These are phyloP conservation scores for Acanthamoeba sp. DNA, from an alignment of 208 protist genomes.

Conservation along the genomic window DNA sequence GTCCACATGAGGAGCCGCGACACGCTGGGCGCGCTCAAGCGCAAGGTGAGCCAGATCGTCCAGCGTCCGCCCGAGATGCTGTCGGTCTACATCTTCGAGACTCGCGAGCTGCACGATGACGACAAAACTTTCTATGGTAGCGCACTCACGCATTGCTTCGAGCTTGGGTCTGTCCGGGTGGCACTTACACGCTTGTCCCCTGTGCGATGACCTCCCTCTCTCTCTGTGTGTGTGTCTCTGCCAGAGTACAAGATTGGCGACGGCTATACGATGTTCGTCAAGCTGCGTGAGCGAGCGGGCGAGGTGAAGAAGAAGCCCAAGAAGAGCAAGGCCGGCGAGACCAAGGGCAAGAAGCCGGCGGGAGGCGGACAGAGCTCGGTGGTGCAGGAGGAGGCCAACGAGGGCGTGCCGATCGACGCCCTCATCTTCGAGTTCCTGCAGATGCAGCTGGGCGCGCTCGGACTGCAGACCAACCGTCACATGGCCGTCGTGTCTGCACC, in stretches of 20 bases:
- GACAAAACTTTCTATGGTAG: constrained; percentile 71
- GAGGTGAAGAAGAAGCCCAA: constrained; percentile 56
- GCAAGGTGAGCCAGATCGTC: constrained; percentile 33
- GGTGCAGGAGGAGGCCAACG: constrained; percentile 61
- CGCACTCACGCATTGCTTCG: neutral
- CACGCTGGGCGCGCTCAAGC: constrained; percentile 63
- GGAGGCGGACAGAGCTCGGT: neutral
- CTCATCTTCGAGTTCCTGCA: constrained; percentile 79
- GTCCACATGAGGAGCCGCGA: constrained; percentile 52
- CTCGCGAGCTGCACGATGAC: constrained; percentile 35
- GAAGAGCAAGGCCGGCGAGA: neutral
- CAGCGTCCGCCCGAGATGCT: constrained; percentile 47
- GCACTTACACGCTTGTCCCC: too few relatives aligned
- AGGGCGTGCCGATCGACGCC: constrained; percentile 72
- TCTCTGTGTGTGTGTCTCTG: neutral
- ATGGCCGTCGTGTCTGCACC: neutral
- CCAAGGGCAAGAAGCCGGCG: constrained; percentile 57
- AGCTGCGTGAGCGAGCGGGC: neutral
- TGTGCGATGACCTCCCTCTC: too few relatives aligned
- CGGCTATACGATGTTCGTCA: constrained; percentile 54
- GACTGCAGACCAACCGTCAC: constrained; percentile 37
- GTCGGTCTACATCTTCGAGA: constrained; percentile 27
- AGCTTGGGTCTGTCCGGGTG: too few relatives aligned
- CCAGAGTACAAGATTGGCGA: constrained; percentile 52
- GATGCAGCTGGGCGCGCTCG: constrained; percentile 77